phyloP scores from a whole-genome alignment of 78 protist species.

The Acrasis kona region DNA sequence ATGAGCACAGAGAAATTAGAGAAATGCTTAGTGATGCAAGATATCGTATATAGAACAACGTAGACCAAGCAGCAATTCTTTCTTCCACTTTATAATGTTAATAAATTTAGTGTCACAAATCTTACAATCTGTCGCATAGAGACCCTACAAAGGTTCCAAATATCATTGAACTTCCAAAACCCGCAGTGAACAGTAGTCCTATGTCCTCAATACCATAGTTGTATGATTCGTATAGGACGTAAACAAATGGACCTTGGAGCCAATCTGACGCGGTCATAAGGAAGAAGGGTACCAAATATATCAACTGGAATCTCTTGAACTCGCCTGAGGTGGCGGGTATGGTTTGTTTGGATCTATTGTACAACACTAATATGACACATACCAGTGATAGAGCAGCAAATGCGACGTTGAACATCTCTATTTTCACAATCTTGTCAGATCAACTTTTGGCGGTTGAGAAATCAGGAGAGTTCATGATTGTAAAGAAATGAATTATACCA shows the following conservation, averaged over 20 bases:
- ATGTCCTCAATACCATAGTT: constrained; percentile 60
- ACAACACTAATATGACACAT: not conserved
- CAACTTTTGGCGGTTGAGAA: too few relatives aligned
- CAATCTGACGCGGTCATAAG: constrained; percentile 58
- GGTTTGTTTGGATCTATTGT: not conserved
- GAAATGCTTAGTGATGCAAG: constrained; percentile 70
- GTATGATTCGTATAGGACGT: constrained; percentile 75
- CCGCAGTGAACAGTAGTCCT: constrained; percentile 73
- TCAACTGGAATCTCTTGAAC: constrained; percentile 20
- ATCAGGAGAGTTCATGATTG: too few relatives aligned
- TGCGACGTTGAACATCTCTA: not conserved
- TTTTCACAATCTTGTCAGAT: too few relatives aligned
- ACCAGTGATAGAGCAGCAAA: not conserved
- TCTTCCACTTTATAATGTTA: constrained; percentile 54
- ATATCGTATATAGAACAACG: constrained; percentile 33
- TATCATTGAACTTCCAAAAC: constrained; percentile 72
- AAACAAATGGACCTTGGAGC: constrained; percentile 94
- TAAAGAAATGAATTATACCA: too few relatives aligned
- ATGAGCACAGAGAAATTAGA: constrained; percentile 42
- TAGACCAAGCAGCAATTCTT: constrained; percentile 38
- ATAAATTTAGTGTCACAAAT: not conserved
- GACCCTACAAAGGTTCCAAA: constrained; percentile 86
- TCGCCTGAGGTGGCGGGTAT: not conserved
- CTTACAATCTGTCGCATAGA: constrained; percentile 70
- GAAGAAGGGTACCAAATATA: constrained; percentile 27